Base-by-base conservation (phyloP, 208 protist genomes). In the Tritrichomonas musculus region DNA sequence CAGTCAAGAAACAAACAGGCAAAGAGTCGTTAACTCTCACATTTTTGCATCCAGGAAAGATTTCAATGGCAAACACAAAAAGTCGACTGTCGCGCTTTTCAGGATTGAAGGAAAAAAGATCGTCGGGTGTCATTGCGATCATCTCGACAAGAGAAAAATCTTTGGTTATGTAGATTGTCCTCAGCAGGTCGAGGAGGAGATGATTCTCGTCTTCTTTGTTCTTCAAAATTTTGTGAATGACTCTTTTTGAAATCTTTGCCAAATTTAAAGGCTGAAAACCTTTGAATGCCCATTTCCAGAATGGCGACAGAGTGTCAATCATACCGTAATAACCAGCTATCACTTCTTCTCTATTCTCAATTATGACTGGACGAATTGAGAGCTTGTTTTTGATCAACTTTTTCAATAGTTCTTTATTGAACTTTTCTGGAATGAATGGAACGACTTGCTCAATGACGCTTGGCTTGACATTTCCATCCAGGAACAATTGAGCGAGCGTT, bases 201-300 rank as follows among this genome's bases (percentile, higher is more conserved):
- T n/a, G n/a, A 33, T 33, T 0, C 39, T 88, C 77, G 39, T 88
- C 77, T 20, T 88, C 39, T n/a, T n/a, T n/a, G n/a, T n/a, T n/a
- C n/a, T n/a, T n/a, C n/a, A n/a, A n/a, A 3, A 88, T 88, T n/a
- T 53, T n/a, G n/a, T n/a, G 41, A 3, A 57, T 9, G 9, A 53
- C 5, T 53, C 30, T 33, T 60, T 27, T 0, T 20, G 17, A 3
- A 2, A 57, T 8, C 1, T 47, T 14, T n/a, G 44, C 20, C n/a
- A 88, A n/a, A 57, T 88, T 47, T 57, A 88, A 20, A 41, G 77
- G 41, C 11, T 57, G 0, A 36, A 88, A 88, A 39, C 47, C 77
- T 57, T 88, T 49, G 30, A 88, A 88, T 33, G 47, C 47, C 77
- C 77, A 88, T 33, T 88, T 53, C 77, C 77, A 88, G n/a, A 88